Percentiles rank a stretch among this genome's conserved stretches.
phyloP scores from a whole-genome alignment of 306 rosid species.

The Alnus glutinosa region DNA sequence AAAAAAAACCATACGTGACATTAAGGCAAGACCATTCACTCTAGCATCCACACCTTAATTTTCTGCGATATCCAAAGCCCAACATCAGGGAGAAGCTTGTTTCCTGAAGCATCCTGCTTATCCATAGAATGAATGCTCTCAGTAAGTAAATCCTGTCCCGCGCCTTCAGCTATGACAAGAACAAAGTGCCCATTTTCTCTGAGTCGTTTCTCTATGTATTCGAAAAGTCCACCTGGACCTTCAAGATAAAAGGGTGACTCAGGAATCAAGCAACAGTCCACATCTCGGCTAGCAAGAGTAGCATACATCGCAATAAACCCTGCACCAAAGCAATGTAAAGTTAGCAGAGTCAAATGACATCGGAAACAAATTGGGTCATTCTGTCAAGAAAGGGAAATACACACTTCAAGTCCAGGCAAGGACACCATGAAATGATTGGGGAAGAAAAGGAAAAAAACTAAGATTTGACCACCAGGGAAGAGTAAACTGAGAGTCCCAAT shows the following conservation, averaged over 20 bases:
- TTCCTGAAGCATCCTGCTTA: constrained; percentile 87
- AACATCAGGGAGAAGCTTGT: constrained; percentile 67
- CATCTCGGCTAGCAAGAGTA: constrained; percentile 96
- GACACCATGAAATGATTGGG: background rate
- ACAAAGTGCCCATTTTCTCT: constrained; percentile 94
- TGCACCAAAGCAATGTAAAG: constrained; percentile 32
- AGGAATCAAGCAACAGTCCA: constrained; percentile 96
- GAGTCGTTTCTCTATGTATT: constrained; percentile 67
- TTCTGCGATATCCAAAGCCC: constrained; percentile 86
- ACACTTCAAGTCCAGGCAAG: background rate
- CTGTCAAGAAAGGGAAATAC: background rate
- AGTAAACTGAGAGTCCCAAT: background rate
- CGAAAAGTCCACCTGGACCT: constrained; percentile 89
- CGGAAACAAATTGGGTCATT: background rate
- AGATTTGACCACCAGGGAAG: background rate
- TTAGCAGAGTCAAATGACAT: constrained; percentile 6
- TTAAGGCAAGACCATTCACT: constrained; percentile 14
- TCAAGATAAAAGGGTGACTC: constrained; percentile 94
- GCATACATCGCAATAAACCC: constrained; percentile 97
- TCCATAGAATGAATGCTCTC: constrained; percentile 45
- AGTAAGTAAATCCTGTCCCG: constrained; percentile 28
- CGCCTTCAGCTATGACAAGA: constrained; percentile 46
- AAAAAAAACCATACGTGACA: background rate
- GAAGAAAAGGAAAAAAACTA: too few species aligned
- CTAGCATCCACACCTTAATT: constrained; percentile 57